phyloP scores from a whole-genome alignment of 1,284 basidiomycete species.

The Malassezia sp. region DNA sequence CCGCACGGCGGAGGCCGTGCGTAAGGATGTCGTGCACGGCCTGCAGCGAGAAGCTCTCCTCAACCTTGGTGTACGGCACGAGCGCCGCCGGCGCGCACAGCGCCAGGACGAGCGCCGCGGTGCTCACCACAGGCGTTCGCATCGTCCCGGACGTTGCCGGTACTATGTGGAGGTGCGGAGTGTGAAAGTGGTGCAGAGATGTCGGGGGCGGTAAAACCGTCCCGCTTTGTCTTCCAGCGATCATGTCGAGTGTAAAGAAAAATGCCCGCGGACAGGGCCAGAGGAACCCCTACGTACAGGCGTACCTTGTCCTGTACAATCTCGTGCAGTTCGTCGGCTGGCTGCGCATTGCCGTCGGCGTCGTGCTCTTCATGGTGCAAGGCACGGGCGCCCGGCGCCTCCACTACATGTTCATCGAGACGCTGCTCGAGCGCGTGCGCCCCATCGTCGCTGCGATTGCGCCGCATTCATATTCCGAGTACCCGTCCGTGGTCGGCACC shows the following conservation, averaged over 20 bases:
- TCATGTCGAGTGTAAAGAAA: no score
- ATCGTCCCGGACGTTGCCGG: not conserved
- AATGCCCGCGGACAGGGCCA: not conserved
- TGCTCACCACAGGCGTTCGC: not conserved
- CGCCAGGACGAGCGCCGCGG: not conserved
- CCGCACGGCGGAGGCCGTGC: constrained; percentile 54
- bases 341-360: constrained; percentile 10
- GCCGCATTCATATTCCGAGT: constrained; percentile 18
- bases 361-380: constrained; percentile 5
- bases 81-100: constrained; percentile 4
- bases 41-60: constrained; percentile 91
- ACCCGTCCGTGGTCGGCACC: constrained; percentile 19
- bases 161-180: not conserved
- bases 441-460: constrained; percentile 23
- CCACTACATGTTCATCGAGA: not conserved
- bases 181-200: not conserved
- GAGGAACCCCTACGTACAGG: not conserved
- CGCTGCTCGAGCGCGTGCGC: constrained; percentile 10
- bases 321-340: constrained; percentile 10
- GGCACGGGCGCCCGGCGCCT: constrained; percentile 2
- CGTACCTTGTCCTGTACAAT: constrained; percentile 13
- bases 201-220: not conserved
- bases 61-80: constrained; percentile 82
- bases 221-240: no score
- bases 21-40: constrained; percentile 76